Evolutionary conservation across 192 early-diverging fungal genomes (phyloP), one percentile per base, ranked within the genome.

Genomic region (Phlyctochytrium arcticum): DNA sequence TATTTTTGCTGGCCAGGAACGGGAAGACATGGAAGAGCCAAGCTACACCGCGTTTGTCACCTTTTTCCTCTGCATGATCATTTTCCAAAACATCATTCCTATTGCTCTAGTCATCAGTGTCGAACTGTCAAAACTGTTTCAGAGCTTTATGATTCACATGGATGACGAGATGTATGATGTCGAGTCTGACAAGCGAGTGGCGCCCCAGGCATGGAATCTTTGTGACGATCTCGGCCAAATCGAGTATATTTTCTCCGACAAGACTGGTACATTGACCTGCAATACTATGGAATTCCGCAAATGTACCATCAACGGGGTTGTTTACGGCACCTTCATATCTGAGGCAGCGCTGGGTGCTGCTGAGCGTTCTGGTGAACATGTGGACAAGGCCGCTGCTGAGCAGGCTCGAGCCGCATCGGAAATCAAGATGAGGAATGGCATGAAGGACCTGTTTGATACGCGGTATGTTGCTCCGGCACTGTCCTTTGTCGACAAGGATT

Each of bases 221-320:
- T 93, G 90, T 10, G 96, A 98, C 65, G 96, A 98, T 66, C 76
- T 98, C 44, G 94, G 92, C 54, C 92, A 95, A 69, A 92, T 98
- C 31, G 91, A 95, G 67, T 98, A 98, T 69, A 85, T 98, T 1
- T 98, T 98, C 67, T 89, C 88, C 26, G 95, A 98, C 76, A 98
- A 98, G 67, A 98, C 95, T 17, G 95, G 95, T 15, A 96, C 95
- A 5, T 76, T 98, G 54, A 98, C 95, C 6, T 88, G 89, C 62
- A 98, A 98, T 65, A 85, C 91, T 32, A 98, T 98, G 95, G 88
- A 95, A 71, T 98, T 98, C 61, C 92, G 92, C 50, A 92, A 92
- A 78, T 94, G 90, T 74, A 84, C 88, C 0, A 91, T 98, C 68
- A 84, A 83, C 61, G 96, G 95, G 12, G 81, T 83, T 26, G 75